Percentiles rank a stretch among this genome's conserved stretches.
These are phyloP conservation scores for Colletotrichum sojae DNA, from an alignment of 2,329 filamentous ascomycete genomes.

Conservation along the genomic window DNA sequence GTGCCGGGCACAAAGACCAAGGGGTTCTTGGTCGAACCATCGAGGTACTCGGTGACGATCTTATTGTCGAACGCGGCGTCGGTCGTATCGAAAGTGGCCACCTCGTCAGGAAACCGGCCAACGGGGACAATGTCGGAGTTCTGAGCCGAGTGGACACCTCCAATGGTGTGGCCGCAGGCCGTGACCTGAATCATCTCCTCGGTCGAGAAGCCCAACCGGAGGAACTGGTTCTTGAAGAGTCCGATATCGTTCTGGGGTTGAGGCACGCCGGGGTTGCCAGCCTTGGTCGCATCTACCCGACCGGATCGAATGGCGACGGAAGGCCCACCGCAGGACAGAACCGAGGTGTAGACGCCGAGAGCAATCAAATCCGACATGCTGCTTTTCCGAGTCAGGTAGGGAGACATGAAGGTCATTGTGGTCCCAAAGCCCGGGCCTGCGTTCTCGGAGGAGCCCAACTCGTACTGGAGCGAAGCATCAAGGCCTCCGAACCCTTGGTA, in stretches of 20 bases:
- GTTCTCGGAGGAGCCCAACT: constrained; percentile 68
- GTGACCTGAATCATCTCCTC: constrained; percentile 72
- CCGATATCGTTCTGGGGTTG: constrained; percentile 68
- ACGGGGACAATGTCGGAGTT: constrained; percentile 67
- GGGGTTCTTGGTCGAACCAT: constrained; percentile 67
- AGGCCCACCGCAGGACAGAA: constrained; percentile 72
- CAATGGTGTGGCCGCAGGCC: constrained; percentile 74
- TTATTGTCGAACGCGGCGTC: constrained; percentile 68
- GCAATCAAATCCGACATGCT: constrained; percentile 72
- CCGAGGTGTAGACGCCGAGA: constrained; percentile 69
- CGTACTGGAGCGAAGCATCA: constrained; percentile 73
- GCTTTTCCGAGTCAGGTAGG: constrained; percentile 65
- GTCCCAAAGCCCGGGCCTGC: constrained; percentile 68
- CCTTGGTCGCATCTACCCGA: constrained; percentile 66
- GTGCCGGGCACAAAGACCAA: constrained; percentile 67
- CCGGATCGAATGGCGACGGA: constrained; percentile 67
- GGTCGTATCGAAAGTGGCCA: constrained; percentile 63
- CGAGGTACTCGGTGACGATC: constrained; percentile 70
- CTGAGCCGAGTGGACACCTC: constrained; percentile 69
- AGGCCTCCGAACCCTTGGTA: constrained; percentile 66
- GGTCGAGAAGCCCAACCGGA: constrained; percentile 69
- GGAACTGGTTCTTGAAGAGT: constrained; percentile 69
- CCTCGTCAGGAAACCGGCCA: constrained; percentile 59
- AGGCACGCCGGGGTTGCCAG: constrained; percentile 66
- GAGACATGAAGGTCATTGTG: constrained; percentile 67